A percentile compares a stretch with the other conserved stretches of the same genome.
phyloP scores from a whole-genome alignment of 306 rosid genomes.

The Medicago ruthenica region DNA sequence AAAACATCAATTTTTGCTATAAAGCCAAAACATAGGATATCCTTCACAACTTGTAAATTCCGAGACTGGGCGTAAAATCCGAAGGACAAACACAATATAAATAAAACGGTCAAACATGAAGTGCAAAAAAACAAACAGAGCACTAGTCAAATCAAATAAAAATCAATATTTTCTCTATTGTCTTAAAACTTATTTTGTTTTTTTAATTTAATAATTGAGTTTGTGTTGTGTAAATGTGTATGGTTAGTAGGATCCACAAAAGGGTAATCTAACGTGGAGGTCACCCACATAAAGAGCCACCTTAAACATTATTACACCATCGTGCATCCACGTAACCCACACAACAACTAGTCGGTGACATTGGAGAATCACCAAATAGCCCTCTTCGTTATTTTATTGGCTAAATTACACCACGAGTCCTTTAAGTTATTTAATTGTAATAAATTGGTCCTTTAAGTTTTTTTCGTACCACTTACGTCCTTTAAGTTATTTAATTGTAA shows the following conservation, averaged over 20 bases:
- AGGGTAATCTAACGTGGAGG: constrained; percentile 42
- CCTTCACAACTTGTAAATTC: neutral
- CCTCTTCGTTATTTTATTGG: no score
- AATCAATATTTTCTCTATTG: neutral
- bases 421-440: no score
- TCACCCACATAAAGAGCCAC: constrained; percentile 18
- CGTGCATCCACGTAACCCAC: constrained; percentile 55
- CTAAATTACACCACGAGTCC: no score
- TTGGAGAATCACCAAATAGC: neutral
- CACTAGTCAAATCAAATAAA: constrained; percentile 34
- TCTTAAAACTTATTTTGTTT: neutral
- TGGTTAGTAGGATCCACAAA: constrained; percentile 26
- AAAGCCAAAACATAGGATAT: neutral
- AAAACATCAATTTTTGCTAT: neutral
- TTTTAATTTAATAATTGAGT: neutral
- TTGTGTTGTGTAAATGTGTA: neutral
- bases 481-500: no score
- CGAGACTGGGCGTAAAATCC: constrained; percentile 14
- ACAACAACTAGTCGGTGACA: constrained; percentile 36
- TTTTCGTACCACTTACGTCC: no score
- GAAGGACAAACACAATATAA: constrained; percentile 6
- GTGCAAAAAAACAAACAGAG: neutral
- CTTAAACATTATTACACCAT: constrained; percentile 32
- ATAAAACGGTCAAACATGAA: constrained; percentile 7
- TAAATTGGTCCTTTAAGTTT: no score